Evolutionary conservation across 345 rosid species (phyloP).

Genomic region (Crucihimalaya himalaica): DNA sequence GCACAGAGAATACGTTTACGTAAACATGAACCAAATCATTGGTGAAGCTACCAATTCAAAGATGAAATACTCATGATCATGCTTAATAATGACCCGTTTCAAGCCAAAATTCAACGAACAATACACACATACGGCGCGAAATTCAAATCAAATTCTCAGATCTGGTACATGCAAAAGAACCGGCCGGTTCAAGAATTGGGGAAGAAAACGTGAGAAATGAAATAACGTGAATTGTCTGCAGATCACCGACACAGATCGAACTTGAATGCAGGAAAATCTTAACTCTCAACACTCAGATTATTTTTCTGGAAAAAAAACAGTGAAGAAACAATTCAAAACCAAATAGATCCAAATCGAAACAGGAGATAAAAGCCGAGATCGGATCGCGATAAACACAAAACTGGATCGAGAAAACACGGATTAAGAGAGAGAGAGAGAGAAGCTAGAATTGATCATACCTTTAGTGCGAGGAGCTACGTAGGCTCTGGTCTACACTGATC

Average conservation of each 20-base stretch:
- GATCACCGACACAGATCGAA: slow-evolving; percentile 45
- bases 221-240: slow-evolving; percentile 25
- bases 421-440: background rate
- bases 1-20: slow-evolving; percentile 13
- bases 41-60: slow-evolving; percentile 16
- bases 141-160: slow-evolving; percentile 33
- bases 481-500: slow-evolving; percentile 13
- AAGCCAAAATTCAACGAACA: background rate
- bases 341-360: slow-evolving; percentile 34
- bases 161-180: slow-evolving; percentile 36
- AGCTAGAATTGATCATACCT: slow-evolving; percentile 20
- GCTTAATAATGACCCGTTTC: slow-evolving; percentile 13
- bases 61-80: slow-evolving; percentile 8
- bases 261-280: slow-evolving; percentile 2
- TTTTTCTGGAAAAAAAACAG: background rate
- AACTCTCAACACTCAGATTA: background rate
- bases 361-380: slow-evolving; percentile 20
- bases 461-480: slow-evolving; percentile 6
- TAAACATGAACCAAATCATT: slow-evolving; percentile 3
- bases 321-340: background rate
- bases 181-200: background rate
- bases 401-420: background rate
- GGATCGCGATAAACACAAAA: slow-evolving; percentile 30
- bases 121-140: background rate
- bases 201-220: slow-evolving; percentile 1